Conservation (phyloP, 2,329 filamentous ascomycete genomes). For the Hymenoscyphus linearis region DNA sequence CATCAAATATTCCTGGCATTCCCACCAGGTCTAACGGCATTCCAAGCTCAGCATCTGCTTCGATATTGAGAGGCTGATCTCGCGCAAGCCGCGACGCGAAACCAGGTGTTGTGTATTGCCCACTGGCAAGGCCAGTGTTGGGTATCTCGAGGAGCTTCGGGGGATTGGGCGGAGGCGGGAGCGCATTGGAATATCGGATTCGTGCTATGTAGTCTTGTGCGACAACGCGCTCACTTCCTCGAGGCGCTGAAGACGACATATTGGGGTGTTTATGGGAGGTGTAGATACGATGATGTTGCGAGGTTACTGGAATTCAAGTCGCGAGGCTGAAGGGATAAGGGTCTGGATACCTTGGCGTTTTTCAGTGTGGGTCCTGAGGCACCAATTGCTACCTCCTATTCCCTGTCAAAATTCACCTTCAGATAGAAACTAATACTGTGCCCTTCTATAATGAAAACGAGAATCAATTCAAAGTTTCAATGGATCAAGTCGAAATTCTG, state of each 20-base stretch:
- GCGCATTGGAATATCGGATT: conserved; percentile 90
- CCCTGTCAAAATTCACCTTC: too few relatives aligned
- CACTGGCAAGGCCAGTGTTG: conserved; percentile 79
- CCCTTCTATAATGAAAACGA: too few relatives aligned
- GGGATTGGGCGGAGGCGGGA: conserved; percentile 88
- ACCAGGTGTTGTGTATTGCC: conserved; percentile 82
- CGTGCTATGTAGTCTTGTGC: conserved; percentile 98
- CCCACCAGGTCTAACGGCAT: conserved; percentile 96
- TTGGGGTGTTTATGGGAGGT: neutral
- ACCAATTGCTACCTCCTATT: too few relatives aligned
- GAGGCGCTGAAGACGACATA: conserved; percentile 29
- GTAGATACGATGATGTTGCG: neutral
- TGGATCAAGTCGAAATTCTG: too few relatives aligned
- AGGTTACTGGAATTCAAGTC: neutral
- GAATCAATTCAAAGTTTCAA: too few relatives aligned
- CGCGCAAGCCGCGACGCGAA: conserved; percentile 86
- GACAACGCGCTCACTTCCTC: conserved; percentile 44
- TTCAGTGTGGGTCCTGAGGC: neutral
- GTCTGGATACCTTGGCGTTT: neutral
- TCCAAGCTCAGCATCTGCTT: conserved; percentile 93
- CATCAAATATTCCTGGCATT: conserved; percentile 90
- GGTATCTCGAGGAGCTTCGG: conserved; percentile 97
- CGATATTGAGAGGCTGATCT: conserved; percentile 92
- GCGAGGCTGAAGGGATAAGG: neutral
- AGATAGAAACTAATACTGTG: too few relatives aligned